These are phyloP conservation scores for Epicoccum sorghinum DNA, from an alignment of 2,329 filamentous ascomycete genomes.

Conservation along the genomic window DNA sequence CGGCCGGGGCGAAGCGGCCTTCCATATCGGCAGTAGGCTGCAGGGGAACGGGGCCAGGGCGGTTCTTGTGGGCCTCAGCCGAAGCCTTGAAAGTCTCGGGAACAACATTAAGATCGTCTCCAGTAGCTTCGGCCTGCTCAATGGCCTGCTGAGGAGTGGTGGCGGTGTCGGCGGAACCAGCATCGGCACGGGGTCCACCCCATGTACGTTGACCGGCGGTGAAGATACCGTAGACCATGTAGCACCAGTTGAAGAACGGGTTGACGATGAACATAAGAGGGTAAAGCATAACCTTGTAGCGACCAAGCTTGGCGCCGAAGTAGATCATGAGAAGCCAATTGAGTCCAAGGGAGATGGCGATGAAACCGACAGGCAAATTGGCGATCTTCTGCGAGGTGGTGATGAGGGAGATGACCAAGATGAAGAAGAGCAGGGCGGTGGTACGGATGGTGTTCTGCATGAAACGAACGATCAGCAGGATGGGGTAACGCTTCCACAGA, in stretches of 20 bases:
- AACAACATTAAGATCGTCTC: constrained; percentile 88
- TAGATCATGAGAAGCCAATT: constrained; percentile 98
- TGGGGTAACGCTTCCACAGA: constrained; percentile 88
- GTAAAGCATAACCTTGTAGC: constrained; percentile 95
- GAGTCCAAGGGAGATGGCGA: constrained; percentile 86
- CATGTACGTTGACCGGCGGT: constrained; percentile 93
- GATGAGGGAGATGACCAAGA: constrained; percentile 85
- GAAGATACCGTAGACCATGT: constrained; percentile 97
- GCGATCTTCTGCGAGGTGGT: constrained; percentile 80
- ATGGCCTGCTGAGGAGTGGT: constrained; percentile 85
- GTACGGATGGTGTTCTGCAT: constrained; percentile 97
- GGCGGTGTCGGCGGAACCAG: constrained; percentile 75
- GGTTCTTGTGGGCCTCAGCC: constrained; percentile 53
- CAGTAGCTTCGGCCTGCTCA: constrained; percentile 75
- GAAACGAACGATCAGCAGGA: constrained; percentile 84
- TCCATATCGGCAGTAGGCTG: constrained; percentile 77
- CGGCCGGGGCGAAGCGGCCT: constrained; percentile 77
- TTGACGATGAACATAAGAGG: constrained; percentile 95
- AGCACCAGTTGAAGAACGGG: constrained; percentile 97
- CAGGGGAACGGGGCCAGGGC: constrained; percentile 64
- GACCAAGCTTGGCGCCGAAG: constrained; percentile 83
- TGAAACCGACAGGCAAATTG: constrained; percentile 89
- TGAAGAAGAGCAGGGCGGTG: constrained; percentile 90
- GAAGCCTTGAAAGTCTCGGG: constrained; percentile 78
- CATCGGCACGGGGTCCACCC: constrained; percentile 92